Conservation (phyloP, 371 early-diverging fungal genomes). For the Capillidium heterosporum region DNA sequence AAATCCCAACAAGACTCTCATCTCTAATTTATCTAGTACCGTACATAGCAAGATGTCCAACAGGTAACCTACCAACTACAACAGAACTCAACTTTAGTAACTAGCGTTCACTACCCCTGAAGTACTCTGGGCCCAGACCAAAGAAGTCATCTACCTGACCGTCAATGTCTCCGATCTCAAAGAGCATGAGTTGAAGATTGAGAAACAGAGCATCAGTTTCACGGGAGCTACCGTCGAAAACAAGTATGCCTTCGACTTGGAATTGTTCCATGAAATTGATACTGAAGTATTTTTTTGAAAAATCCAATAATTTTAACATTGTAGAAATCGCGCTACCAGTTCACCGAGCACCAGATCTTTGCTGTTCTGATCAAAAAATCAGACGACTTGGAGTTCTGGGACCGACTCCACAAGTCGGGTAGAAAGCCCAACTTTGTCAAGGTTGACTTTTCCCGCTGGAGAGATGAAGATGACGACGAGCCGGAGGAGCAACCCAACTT, state of each 20-base stretch:
- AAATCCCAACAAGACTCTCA: no score
- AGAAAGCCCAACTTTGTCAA: conserved; percentile 60
- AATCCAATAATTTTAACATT: neutral
- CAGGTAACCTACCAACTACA: no score
- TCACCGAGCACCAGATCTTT: conserved; percentile 42
- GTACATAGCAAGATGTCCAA: no score
- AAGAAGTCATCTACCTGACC: conserved; percentile 64
- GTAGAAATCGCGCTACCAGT: conserved; percentile 43
- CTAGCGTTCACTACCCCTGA: conserved; percentile 34
- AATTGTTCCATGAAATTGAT: conserved; percentile 51
- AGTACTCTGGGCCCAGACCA: conserved; percentile 88
- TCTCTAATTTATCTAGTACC: no score
- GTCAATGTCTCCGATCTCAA: conserved; percentile 60
- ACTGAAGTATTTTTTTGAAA: conserved; percentile 30
- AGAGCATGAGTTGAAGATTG: conserved; percentile 30
- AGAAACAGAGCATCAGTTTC: conserved; percentile 37
- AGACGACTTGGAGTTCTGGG: conserved; percentile 55
- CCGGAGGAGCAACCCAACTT: conserved; percentile 18
- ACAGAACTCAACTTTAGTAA: no score
- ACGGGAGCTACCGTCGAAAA: conserved; percentile 40
- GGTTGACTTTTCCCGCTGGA: conserved; percentile 83
- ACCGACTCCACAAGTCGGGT: conserved; percentile 51
- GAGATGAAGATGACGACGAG: conserved; percentile 86
- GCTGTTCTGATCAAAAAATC: conserved; percentile 50
- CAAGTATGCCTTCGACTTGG: conserved; percentile 52